phyloP scores from a whole-genome alignment of 495 filamentous ascomycete genomes.

The Rhypophila decipiens region DNA sequence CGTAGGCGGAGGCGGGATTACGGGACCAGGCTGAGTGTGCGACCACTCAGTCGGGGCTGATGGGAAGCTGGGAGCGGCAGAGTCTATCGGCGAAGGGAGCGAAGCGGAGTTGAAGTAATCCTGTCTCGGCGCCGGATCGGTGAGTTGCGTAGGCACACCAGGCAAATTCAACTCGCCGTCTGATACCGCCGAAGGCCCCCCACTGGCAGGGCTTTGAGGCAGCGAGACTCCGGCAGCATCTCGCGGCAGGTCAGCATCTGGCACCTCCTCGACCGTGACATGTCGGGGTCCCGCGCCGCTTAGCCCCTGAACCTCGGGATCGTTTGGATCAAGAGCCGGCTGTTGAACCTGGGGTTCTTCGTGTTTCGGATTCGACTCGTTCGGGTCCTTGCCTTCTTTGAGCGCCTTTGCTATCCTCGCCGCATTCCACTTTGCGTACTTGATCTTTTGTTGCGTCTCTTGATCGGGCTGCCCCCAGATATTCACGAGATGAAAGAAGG shows the following conservation, averaged over 20 bases:
- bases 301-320: slow-evolving; percentile 56
- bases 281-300: slow-evolving; percentile 42
- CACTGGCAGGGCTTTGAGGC: slow-evolving; percentile 31
- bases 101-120: slow-evolving; percentile 19
- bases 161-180: slow-evolving; percentile 24
- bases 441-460: slow-evolving; percentile 81
- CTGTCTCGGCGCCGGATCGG: slow-evolving; percentile 16
- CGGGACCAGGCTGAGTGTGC: slow-evolving; percentile 13
- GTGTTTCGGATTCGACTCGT: slow-evolving; percentile 71
- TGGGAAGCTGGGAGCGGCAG: too few relatives aligned
- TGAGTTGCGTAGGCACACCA: slow-evolving; percentile 24
- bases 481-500: slow-evolving; percentile 80
- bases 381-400: slow-evolving; percentile 88
- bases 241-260: slow-evolving; percentile 37
- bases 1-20: slow-evolving; percentile 15
- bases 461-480: slow-evolving; percentile 72
- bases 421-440: slow-evolving; percentile 94
- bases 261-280: slow-evolving; percentile 49
- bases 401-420: slow-evolving; percentile 84
- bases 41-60: slow-evolving; percentile 11
- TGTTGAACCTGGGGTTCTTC: slow-evolving; percentile 41
- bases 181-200: slow-evolving; percentile 35
- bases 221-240: slow-evolving; percentile 29
- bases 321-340: slow-evolving; percentile 47
- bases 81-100: slow-evolving; percentile 17